phyloP scores from a whole-genome alignment of 2,329 filamentous ascomycete species.

The Scedosporium minutisporum region DNA sequence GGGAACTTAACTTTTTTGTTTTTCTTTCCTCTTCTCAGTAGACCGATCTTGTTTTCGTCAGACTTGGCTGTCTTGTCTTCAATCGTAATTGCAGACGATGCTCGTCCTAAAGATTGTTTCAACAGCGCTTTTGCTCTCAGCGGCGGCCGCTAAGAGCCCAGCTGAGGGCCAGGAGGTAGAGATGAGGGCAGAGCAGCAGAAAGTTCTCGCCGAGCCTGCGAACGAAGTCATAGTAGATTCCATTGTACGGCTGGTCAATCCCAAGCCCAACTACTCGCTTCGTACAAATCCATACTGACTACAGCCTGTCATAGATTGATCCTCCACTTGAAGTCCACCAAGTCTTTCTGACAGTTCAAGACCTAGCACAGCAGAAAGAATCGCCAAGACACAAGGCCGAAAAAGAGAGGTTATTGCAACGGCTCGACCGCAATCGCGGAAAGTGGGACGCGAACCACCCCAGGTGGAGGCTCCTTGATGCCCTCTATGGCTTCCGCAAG shows the following conservation, averaged over 20 bases:
- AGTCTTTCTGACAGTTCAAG: conserved; percentile 17
- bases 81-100: not conserved
- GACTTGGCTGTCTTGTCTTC: not conserved
- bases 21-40: not conserved
- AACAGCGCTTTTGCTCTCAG: not conserved
- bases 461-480: conserved; percentile 28
- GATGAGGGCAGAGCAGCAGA: not conserved
- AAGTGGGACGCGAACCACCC: conserved; percentile 26
- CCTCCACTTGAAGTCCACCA: conserved; percentile 16
- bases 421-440: conserved; percentile 19
- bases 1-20: not conserved
- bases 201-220: not conserved
- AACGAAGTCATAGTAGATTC: not conserved
- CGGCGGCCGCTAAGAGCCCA: not conserved
- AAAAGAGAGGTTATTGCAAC: conserved; percentile 19
- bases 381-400: conserved; percentile 19
- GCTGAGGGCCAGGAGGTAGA: not conserved
- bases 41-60: not conserved
- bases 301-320: not conserved
- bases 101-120: not conserved
- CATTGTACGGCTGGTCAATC: not conserved
- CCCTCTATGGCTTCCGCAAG: conserved; percentile 25
- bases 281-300: not conserved
- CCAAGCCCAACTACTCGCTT: not conserved
- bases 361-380: conserved; percentile 12